A percentile compares a stretch with the other conserved stretches of the same genome.
Conservation (phyloP, 2,329 filamentous ascomycete genomes). For the Pseudocercospora fuligena region DNA sequence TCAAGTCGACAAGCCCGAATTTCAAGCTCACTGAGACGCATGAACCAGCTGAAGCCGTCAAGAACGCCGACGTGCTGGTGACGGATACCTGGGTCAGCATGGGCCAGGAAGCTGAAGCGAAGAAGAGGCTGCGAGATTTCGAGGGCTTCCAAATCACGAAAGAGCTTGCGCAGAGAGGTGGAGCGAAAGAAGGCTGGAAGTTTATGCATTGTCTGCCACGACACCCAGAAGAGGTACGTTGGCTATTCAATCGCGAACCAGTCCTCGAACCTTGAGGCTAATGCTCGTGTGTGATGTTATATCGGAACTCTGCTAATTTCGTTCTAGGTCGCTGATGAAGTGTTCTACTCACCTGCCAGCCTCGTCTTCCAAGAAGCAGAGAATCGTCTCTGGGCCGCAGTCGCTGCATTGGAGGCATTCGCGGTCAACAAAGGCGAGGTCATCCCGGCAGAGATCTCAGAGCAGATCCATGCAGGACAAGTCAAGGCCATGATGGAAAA, state of each 20-base stretch:
- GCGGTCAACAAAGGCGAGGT: slow-evolving; percentile 93
- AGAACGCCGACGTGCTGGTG: slow-evolving; percentile 84
- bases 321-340: slow-evolving; percentile 75
- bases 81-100: slow-evolving; percentile 99
- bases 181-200: slow-evolving; percentile 87
- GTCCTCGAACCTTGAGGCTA: not conserved
- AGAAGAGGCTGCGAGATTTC: slow-evolving; percentile 79
- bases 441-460: slow-evolving; percentile 8
- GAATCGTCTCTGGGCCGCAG: slow-evolving; percentile 89
- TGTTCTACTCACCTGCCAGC: slow-evolving; percentile 81
- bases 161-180: slow-evolving; percentile 80
- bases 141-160: slow-evolving; percentile 89
- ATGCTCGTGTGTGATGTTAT: not conserved
- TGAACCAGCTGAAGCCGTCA: slow-evolving; percentile 81
- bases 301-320: not conserved
- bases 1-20: slow-evolving; percentile 59
- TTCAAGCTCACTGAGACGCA: slow-evolving; percentile 69
- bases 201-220: slow-evolving; percentile 98
- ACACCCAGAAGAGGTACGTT: slow-evolving; percentile 75
- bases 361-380: slow-evolving; percentile 94
- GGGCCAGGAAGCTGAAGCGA: slow-evolving; percentile 88
- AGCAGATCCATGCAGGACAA: slow-evolving; percentile 10
- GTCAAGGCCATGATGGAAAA: slow-evolving; percentile 9
- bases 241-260: not conserved
- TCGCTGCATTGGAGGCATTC: slow-evolving; percentile 81